Conservation (phyloP, 169 alveolate genomes). For the Perkinsus olseni region DNA sequence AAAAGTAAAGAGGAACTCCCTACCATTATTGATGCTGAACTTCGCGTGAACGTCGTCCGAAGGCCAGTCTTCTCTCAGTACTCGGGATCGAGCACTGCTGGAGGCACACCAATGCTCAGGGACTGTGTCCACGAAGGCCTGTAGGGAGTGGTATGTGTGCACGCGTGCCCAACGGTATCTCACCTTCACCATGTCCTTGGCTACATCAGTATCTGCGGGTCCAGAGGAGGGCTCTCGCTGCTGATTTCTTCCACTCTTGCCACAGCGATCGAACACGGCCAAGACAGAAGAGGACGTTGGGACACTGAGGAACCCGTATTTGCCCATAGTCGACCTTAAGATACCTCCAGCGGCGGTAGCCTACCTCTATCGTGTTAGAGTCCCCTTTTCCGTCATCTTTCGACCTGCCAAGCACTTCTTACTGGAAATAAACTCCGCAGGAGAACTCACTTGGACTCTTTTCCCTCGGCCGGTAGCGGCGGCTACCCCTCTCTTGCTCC, state of each 20-base stretch:
- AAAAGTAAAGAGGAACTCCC: neutral
- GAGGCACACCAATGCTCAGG: neutral
- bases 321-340: neutral
- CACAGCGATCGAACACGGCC: neutral
- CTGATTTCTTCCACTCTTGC: neutral
- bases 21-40: neutral
- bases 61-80: neutral
- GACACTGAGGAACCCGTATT: neutral
- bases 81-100: neutral
- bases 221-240: neutral
- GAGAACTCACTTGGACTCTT: neutral
- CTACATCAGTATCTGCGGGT: neutral
- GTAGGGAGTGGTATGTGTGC: neutral
- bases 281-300: neutral
- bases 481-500: neutral
- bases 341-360: neutral
- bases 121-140: neutral
- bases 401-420: neutral
- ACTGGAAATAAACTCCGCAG: neutral
- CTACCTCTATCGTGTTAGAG: neutral
- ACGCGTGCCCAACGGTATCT: neutral
- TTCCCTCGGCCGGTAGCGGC: neutral
- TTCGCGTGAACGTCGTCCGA: neutral
- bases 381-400: neutral
- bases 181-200: neutral